Base-by-base conservation (phyloP, 2,329 filamentous ascomycete species). In the Monosporascus sp. region DNA sequence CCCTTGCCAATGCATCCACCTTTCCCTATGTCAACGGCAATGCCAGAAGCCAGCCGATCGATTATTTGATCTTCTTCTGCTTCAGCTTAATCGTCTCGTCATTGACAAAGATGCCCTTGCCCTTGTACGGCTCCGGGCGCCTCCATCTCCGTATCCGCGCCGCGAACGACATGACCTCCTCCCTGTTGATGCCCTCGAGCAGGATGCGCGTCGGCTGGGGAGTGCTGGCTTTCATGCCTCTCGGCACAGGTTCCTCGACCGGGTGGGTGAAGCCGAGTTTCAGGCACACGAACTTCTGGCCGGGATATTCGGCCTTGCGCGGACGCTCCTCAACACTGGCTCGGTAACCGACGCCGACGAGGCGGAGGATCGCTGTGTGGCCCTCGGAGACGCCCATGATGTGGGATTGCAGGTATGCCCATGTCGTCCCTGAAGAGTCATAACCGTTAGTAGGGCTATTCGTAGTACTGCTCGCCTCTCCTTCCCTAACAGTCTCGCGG, bases 71-170 rank as follows among this genome's bases (percentile, higher is more conserved):
- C 82, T 93, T 94, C 87, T 97, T 99, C 67, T 90, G 88, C 86
- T 99, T 99, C 73, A 99, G 73, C 81, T 88, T 96, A 76, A 99
- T 97, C 31, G 91, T 97, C 80, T 99, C 91, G 59, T 92, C 90
- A 67, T 97, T 95, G 65, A 99, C 87, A 70, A 97, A 99, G 64
- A 99, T 96, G 64, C 94, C 94, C 84, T 99, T 97, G 62, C 94
- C 94, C 83, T 99, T 99, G 75, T 99, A 99, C 60, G 94, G 94
- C 76, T 99, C 94, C 31, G 94, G 94, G 60, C 82, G 82, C 68
- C 94, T 86, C 93, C 93, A 97, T 72, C 78, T 82, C 63, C 90
- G 81, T 62, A 99, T 95, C 63, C 86, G 78, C 1, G 94, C 94
- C 18, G 94, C 94, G 72, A 97, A 97, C 54, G 88, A 86, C 80